These are phyloP conservation scores for Colletotrichum eleusines DNA, from an alignment of 2,329 filamentous ascomycete genomes.

Conservation along the genomic window DNA sequence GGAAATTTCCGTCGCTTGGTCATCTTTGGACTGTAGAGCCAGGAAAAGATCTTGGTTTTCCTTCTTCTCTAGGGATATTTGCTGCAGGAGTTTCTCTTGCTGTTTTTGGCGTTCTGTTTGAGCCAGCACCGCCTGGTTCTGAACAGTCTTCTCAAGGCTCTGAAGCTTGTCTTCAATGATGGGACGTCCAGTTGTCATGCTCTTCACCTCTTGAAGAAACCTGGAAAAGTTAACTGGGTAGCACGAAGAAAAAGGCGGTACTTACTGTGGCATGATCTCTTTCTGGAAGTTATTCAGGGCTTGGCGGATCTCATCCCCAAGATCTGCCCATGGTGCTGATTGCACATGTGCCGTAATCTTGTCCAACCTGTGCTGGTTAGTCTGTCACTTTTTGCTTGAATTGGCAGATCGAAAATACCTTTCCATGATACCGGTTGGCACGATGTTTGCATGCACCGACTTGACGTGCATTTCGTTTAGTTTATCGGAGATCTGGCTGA, in stretches of 20 bases:
- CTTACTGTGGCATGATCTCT: slow-evolving; percentile 13
- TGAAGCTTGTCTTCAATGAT: slow-evolving; percentile 14
- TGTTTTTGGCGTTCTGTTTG: slow-evolving; percentile 7
- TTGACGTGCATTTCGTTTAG: slow-evolving; percentile 6
- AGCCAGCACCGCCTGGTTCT: background rate
- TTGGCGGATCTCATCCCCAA: background rate
- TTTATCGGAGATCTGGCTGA: slow-evolving; percentile 6
- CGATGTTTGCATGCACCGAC: background rate
- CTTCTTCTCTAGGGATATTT: slow-evolving; percentile 34
- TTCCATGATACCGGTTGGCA: background rate
- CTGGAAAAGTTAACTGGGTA: background rate
- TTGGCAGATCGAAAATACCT: background rate
- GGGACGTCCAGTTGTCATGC: background rate
- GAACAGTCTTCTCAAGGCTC: slow-evolving; percentile 17
- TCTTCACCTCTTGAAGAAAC: background rate
- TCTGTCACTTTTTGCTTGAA: too few relatives aligned
- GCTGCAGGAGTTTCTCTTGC: slow-evolving; percentile 10
- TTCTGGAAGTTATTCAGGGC: slow-evolving; percentile 7
- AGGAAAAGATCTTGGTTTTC: slow-evolving; percentile 24
- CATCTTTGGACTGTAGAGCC: slow-evolving; percentile 11
- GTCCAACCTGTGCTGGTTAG: slow-evolving; percentile 20
- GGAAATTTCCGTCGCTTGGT: background rate
- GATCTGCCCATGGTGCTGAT: background rate
- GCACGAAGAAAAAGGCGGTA: background rate
- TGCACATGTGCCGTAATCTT: slow-evolving; percentile 11